These are phyloP conservation scores for Capsella rubella DNA, from an alignment of 441 rosid species.

Conservation along the genomic window DNA sequence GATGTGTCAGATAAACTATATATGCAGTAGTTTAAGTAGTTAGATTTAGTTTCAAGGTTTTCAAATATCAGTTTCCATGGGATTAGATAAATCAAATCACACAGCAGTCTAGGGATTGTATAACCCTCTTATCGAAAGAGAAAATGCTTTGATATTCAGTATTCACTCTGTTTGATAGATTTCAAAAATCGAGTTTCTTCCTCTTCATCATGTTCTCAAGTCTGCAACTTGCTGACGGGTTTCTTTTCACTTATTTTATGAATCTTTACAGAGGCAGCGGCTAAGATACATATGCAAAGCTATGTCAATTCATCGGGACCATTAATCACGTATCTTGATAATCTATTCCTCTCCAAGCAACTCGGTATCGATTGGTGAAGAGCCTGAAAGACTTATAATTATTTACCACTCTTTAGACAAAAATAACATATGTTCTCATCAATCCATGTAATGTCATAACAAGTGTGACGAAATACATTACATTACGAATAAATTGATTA, in stretches of 20 bases:
- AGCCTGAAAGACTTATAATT: conserved; percentile 13
- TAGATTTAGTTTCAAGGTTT: not conserved
- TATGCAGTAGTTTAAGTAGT: not conserved
- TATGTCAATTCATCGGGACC: conserved; percentile 64
- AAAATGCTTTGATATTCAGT: not conserved
- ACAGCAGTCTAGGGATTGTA: not conserved
- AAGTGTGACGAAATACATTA: conserved; percentile 10
- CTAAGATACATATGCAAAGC: conserved; percentile 72
- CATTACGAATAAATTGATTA: conserved; percentile 10
- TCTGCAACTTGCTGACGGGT: not conserved
- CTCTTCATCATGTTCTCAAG: not conserved
- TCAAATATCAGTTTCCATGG: not conserved
- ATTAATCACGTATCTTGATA: conserved; percentile 66
- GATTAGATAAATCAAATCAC: not conserved
- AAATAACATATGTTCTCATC: conserved; percentile 12
- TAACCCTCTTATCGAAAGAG: not conserved
- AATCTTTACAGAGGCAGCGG: conserved; percentile 64
- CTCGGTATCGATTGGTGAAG: conserved; percentile 88
- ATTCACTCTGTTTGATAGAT: conserved; percentile 14
- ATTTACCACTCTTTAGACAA: not conserved
- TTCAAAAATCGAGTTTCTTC: conserved; percentile 12
- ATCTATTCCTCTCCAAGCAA: conserved; percentile 69
- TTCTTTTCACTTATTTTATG: conserved; percentile 5
- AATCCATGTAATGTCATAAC: conserved; percentile 16
- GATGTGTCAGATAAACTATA: conserved; percentile 5